Evolutionary conservation across 176 grass and related monocot genomes (phyloP).

Genomic region (Zizania latifolia): DNA sequence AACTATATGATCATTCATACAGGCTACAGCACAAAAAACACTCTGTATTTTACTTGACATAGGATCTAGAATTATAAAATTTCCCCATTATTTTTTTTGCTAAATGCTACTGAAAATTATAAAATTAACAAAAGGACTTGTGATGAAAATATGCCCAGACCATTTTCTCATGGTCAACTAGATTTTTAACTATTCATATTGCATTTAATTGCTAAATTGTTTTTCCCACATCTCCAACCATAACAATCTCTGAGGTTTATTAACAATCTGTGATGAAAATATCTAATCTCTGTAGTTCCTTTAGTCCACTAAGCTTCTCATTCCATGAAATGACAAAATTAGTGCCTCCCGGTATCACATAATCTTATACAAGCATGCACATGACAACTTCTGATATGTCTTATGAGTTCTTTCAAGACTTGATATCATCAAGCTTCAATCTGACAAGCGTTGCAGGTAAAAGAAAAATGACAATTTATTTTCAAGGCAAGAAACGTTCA

Average conservation of each 20-base stretch:
- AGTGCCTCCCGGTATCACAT: neutral
- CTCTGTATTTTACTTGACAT: neutral
- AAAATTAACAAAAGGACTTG: neutral
- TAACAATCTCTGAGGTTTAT: neutral
- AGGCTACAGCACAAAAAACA: neutral
- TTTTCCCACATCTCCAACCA: neutral
- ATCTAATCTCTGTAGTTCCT: neutral
- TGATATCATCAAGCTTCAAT: neutral
- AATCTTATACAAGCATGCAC: neutral
- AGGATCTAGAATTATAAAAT: neutral
- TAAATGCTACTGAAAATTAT: neutral
- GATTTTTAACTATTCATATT: neutral
- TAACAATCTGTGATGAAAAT: neutral
- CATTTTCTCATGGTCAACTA: neutral
- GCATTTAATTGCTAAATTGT: neutral
- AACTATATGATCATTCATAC: neutral
- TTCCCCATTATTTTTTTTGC: neutral
- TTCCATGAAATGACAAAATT: neutral
- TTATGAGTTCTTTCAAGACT: constrained; percentile 8
- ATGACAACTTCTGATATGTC: neutral
- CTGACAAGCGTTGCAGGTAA: neutral
- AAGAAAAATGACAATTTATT: neutral
- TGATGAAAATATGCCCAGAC: neutral
- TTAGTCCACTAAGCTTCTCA: neutral
- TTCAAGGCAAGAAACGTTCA: neutral